Conservation (phyloP, 495 filamentous ascomycete species). For the Penicillium robsamsonii region DNA sequence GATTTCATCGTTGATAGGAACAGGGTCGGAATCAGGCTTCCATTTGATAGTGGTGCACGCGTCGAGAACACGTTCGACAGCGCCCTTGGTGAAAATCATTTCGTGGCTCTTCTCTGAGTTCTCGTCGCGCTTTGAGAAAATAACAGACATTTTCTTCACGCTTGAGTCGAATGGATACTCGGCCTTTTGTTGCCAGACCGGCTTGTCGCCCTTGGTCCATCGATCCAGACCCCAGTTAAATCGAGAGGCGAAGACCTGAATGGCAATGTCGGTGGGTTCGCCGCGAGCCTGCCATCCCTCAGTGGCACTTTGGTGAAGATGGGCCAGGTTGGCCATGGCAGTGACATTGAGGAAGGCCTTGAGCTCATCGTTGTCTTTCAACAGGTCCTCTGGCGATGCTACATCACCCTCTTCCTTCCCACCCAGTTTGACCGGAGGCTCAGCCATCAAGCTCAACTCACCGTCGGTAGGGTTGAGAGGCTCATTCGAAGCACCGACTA, state of each 20-base stretch:
- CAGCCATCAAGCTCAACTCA: slow-evolving; percentile 43
- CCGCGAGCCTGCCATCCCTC: slow-evolving; percentile 60
- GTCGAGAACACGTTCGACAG: slow-evolving; percentile 75
- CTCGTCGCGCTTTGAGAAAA: slow-evolving; percentile 44
- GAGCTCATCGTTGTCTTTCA: slow-evolving; percentile 41
- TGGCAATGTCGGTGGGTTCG: slow-evolving; percentile 68
- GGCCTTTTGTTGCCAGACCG: slow-evolving; percentile 54
- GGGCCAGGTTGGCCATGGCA: slow-evolving; percentile 65
- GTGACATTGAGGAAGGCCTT: slow-evolving; percentile 58
- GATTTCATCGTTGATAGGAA: slow-evolving; percentile 41
- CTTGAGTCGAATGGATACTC: slow-evolving; percentile 68
- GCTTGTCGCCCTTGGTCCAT: slow-evolving; percentile 49
- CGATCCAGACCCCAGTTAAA: slow-evolving; percentile 58
- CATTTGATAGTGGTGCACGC: slow-evolving; percentile 56
- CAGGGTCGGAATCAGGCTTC: slow-evolving; percentile 36
- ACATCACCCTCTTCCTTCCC: slow-evolving; percentile 16
- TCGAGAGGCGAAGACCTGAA: slow-evolving; percentile 65
- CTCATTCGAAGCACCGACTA: slow-evolving; percentile 53
- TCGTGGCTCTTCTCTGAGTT: slow-evolving; percentile 28
- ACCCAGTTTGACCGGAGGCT: slow-evolving; percentile 36
- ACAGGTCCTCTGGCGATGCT: slow-evolving; percentile 31
- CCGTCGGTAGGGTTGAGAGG: slow-evolving; percentile 57
- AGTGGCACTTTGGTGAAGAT: slow-evolving; percentile 47
- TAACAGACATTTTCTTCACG: slow-evolving; percentile 68
- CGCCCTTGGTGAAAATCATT: slow-evolving; percentile 71